Evolutionary conservation across 805 yeast genomes (phyloP).

Genomic region (Candida broadrunensis): DNA sequence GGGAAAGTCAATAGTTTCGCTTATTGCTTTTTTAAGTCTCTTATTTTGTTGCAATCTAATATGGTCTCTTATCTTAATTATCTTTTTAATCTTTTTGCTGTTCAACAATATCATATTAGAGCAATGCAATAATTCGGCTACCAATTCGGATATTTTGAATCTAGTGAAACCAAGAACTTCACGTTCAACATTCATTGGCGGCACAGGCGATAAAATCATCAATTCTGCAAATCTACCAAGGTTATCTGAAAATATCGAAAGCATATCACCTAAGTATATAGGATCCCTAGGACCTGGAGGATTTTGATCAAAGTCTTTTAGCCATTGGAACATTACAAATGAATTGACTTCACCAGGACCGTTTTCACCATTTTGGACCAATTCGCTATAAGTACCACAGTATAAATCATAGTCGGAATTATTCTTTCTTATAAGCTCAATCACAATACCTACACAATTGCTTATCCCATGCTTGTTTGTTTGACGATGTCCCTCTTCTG

Average conservation of each 20-base stretch:
- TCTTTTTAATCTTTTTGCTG: conserved; percentile 66
- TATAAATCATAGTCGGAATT: conserved; percentile 93
- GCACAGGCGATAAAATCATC: conserved; percentile 38
- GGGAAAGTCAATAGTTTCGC: conserved; percentile 23
- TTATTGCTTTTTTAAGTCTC: conserved; percentile 43
- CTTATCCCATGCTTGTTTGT: conserved; percentile 83
- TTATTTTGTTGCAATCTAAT: conserved; percentile 46
- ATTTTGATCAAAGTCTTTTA: conserved; percentile 63
- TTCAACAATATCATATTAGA: conserved; percentile 94
- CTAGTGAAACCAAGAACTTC: conserved; percentile 83
- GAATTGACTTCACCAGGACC: conserved; percentile 39
- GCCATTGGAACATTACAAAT: conserved; percentile 41
- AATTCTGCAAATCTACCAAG: conserved; percentile 68
- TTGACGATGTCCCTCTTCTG: conserved; percentile 7
- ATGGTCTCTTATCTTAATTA: conserved; percentile 66
- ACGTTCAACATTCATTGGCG: conserved; percentile 12
- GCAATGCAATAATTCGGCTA: conserved; percentile 94
- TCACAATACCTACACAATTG: conserved; percentile 91
- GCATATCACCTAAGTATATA: conserved; percentile 83
- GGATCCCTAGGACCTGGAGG: conserved; percentile 95
- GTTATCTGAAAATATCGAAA: conserved; percentile 70
- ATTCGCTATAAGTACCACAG: conserved; percentile 76
- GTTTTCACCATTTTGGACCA: conserved; percentile 30
- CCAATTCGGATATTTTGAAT: conserved; percentile 84
- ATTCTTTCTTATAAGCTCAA: conserved; percentile 91